Evolutionary conservation across 2,329 filamentous ascomycete genomes (phyloP), one percentile per base, ranked within the genome.

Genomic region (Stagonosporopsis chrysanthemi): DNA sequence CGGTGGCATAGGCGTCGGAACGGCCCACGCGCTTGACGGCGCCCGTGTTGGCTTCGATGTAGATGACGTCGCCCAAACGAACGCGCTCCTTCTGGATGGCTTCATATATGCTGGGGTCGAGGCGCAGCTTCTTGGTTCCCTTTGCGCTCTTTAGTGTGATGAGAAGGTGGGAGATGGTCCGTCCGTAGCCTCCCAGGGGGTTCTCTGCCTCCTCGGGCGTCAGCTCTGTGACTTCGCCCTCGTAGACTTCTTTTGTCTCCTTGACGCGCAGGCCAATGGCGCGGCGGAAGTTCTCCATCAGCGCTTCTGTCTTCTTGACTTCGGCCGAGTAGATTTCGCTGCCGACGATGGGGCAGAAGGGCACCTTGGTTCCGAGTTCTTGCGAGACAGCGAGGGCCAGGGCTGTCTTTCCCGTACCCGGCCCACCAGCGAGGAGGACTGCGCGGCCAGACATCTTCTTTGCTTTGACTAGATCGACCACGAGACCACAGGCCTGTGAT

Each of bases 261-360:
- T 95, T 92, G 66, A 99, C 95, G 75, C 96, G 93, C 66, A 99
- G 84, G 31, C 84, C 95, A 77, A 99, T 99, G 57, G 95, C 95
- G 74, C 95, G 86, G 75, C 95, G 87, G 79, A 99, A 99, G 82
- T 98, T 98, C 84, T 99, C 95, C 95, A 98, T 98, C 75, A 99
- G 82, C 66, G 96, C 90, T 79, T 99, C 95, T 46, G 95, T 99
- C 87, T 99, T 99, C 87, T 99, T 99, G 63, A 99, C 93, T 79
- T 99, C 95, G 42, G 94, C 90, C 67, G 92, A 97, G 81, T 97
- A 99, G 71, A 99, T 90, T 79, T 99, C 95, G 82, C 93, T 97
- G 69, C 93, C 95, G 50, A 97, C 95, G 74, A 99, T 98, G 36
- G 94, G 93, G 78, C 95, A 97, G 77, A 99, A 99, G 6, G 95